phyloP scores from a whole-genome alignment of 805 yeast species.

The Barnettozyma populi region DNA sequence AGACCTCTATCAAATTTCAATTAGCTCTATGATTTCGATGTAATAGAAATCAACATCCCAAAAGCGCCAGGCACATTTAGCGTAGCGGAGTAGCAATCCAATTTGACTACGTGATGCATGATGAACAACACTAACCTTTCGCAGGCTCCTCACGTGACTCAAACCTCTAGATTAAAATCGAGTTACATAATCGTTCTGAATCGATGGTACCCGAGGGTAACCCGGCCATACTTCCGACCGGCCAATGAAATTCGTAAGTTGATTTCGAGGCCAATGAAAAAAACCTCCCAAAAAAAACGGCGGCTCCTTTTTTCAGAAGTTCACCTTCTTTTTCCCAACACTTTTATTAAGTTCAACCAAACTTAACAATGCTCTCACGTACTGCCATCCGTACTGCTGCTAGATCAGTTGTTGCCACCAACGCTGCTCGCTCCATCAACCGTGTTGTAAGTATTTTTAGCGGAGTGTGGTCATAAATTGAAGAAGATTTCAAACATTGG shows the following conservation, averaged over 20 bases:
- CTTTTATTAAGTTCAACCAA: conserved; percentile 7
- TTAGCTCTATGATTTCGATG: neutral
- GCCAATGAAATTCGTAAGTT: conserved; percentile 12
- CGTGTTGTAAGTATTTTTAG: conserved; percentile 34
- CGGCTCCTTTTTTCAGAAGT: conserved; percentile 18
- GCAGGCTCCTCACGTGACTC: neutral
- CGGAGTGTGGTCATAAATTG: neutral
- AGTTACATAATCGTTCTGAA: no score
- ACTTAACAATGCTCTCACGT: conserved; percentile 68
- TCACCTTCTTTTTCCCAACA: conserved; percentile 16
- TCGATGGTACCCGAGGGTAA: conserved; percentile 2
- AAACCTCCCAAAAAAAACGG: conserved; percentile 10
- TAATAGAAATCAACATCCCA: neutral
- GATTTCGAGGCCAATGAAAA: conserved; percentile 21
- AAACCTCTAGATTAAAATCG: no score
- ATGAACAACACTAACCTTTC: neutral
- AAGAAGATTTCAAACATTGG: neutral
- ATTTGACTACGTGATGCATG: neutral
- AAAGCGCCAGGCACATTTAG: neutral
- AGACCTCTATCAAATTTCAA: no score
- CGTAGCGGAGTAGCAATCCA: neutral
- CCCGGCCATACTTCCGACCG: conserved; percentile 4
- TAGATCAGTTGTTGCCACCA: conserved; percentile 65
- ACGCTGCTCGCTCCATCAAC: conserved; percentile 35
- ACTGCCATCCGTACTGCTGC: conserved; percentile 81